Conservation (phyloP, 164 flowering plant species). For the Chloranthus sessilifolius region DNA sequence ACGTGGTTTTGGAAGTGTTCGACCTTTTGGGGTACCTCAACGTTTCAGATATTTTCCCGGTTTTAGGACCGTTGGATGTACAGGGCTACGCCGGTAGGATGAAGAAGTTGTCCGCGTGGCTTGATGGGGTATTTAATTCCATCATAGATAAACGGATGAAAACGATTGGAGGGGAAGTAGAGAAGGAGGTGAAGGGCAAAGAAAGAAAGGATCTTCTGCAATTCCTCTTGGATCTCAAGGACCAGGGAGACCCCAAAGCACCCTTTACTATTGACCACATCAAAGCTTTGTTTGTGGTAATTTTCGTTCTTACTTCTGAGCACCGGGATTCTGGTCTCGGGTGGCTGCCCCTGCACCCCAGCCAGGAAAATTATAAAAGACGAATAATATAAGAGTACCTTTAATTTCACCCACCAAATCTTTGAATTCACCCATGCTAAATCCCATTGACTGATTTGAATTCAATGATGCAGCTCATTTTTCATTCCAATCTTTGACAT, state of each 20-base stretch:
- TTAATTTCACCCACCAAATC: no score
- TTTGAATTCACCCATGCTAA: no score
- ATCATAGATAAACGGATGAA: slow-evolving; percentile 10
- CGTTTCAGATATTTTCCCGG: slow-evolving; percentile 25
- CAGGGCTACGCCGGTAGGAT: slow-evolving; percentile 20
- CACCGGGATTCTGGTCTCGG: no score
- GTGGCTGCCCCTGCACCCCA: no score
- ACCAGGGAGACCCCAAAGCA: slow-evolving; percentile 4
- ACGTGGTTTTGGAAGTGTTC: slow-evolving; percentile 6
- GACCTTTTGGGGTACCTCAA: slow-evolving; percentile 13
- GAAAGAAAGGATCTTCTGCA: slow-evolving; percentile 26
- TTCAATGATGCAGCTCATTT: no score
- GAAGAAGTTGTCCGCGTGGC: not conserved
- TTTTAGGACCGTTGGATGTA: slow-evolving; percentile 23
- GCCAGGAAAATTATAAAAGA: no score
- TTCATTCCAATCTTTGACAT: no score
- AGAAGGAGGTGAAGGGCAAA: not conserved
- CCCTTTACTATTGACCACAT: slow-evolving; percentile 15
- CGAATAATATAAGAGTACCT: no score
- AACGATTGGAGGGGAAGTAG: not conserved
- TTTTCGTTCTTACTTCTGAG: no score
- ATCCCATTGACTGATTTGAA: no score
- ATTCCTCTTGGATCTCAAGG: slow-evolving; percentile 20
- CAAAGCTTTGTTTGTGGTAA: slow-evolving; percentile 32
- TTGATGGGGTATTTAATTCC: slow-evolving; percentile 13